Evolutionary conservation across 2,329 filamentous ascomycete species (phyloP).

Genomic region (Coniella vitis): DNA sequence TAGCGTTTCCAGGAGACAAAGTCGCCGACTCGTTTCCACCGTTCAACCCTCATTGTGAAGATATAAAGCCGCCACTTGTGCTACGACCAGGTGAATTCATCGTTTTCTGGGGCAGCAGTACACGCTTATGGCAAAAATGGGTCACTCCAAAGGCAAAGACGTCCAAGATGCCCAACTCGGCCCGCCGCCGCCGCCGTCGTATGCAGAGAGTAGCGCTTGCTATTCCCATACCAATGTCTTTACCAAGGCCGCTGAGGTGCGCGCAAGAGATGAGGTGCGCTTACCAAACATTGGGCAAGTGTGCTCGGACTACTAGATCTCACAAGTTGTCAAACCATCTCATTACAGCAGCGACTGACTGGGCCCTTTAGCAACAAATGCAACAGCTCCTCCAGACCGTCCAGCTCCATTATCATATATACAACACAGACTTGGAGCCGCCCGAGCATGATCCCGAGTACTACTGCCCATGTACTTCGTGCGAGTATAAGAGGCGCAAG

Average conservation of each 20-base stretch:
- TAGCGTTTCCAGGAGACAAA: too few species aligned
- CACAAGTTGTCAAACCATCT: too few species aligned
- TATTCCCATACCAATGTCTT: constrained; percentile 30
- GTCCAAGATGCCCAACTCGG: too few species aligned
- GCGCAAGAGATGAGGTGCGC: constrained; percentile 32
- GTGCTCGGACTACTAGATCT: too few species aligned
- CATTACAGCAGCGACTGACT: neutral
- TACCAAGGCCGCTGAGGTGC: constrained; percentile 29
- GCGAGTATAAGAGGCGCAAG: constrained; percentile 31
- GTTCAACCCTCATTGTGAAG: too few species aligned
- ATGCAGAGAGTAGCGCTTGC: neutral
- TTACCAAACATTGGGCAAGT: too few species aligned
- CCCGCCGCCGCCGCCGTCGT: neutral
- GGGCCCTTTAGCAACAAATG: constrained; percentile 32
- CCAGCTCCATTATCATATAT: constrained; percentile 32
- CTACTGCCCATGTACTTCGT: constrained; percentile 33
- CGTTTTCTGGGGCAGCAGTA: too few species aligned
- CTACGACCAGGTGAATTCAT: too few species aligned
- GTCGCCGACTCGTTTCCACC: too few species aligned
- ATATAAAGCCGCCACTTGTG: too few species aligned
- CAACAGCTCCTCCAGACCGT: constrained; percentile 33
- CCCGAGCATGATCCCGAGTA: constrained; percentile 34
- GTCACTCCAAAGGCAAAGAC: too few species aligned
- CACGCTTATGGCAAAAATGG: too few species aligned
- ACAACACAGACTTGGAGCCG: constrained; percentile 39